Evolutionary conservation across 2,329 filamentous ascomycete genomes (phyloP).

Genomic region (Trichophaea hybrida): DNA sequence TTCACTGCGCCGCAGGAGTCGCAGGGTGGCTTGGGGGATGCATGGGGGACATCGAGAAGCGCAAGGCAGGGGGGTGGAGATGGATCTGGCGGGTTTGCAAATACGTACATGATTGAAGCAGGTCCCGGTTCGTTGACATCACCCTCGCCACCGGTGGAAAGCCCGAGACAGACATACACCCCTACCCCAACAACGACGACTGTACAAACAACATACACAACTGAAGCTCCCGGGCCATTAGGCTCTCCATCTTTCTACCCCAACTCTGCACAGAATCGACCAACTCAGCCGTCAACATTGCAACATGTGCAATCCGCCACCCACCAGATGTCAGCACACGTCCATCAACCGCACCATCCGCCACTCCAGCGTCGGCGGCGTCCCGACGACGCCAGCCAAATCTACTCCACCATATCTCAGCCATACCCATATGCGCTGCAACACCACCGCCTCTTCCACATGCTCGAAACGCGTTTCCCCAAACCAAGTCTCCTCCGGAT

Average conservation of each 20-base stretch:
- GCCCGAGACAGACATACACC: slow-evolving; percentile 17
- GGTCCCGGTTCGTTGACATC: slow-evolving; percentile 22
- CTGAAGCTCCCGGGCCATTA: slow-evolving; percentile 15
- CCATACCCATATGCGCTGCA: slow-evolving; percentile 83
- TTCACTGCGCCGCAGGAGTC: slow-evolving; percentile 19
- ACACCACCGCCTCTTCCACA: slow-evolving; percentile 75
- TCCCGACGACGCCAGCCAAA: slow-evolving; percentile 60
- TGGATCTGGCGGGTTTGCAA: slow-evolving; percentile 19
- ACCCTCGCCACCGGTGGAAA: slow-evolving; percentile 20
- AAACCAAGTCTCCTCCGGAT: slow-evolving; percentile 62
- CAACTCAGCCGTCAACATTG: slow-evolving; percentile 14
- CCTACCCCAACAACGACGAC: slow-evolving; percentile 11
- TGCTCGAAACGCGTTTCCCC: slow-evolving; percentile 63
- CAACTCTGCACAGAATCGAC: slow-evolving; percentile 7
- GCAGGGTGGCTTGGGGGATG: not conserved
- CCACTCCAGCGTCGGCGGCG: slow-evolving; percentile 33
- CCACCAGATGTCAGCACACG: slow-evolving; percentile 32
- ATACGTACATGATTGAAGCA: slow-evolving; percentile 23
- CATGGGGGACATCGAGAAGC: slow-evolving; percentile 1
- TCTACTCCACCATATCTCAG: slow-evolving; percentile 79
- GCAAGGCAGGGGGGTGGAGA: slow-evolving; percentile 11
- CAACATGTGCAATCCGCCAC: slow-evolving; percentile 23
- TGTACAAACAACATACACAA: slow-evolving; percentile 8
- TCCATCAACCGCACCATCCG: slow-evolving; percentile 32
- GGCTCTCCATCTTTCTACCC: slow-evolving; percentile 16